Conservation (phyloP, 305 asterid genomes). For the Fraxinus floribunda region DNA sequence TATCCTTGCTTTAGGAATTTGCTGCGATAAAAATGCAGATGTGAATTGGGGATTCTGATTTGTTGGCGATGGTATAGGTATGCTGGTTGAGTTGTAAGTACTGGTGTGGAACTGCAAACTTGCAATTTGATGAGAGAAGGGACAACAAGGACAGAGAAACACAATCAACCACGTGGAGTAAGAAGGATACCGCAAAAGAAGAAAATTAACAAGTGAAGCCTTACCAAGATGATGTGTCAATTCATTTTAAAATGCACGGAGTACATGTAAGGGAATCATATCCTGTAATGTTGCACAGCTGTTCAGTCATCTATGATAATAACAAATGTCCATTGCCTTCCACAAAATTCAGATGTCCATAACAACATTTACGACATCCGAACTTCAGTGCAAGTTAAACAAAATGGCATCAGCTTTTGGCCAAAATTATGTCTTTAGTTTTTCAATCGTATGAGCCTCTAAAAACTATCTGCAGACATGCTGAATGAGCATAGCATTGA, state of each 20-base stretch:
- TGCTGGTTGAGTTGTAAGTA: neutral
- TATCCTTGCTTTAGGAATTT: neutral
- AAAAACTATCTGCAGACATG: neutral
- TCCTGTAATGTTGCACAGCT: neutral
- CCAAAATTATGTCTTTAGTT: neutral
- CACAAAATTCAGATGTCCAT: neutral
- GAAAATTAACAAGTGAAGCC: neutral
- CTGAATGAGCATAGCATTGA: slow-evolving; percentile 2
- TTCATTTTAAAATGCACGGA: neutral
- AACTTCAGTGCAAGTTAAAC: neutral
- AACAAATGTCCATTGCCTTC: neutral
- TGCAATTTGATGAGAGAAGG: neutral
- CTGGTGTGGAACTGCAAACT: neutral
- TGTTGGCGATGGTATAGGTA: neutral
- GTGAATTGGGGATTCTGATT: neutral
- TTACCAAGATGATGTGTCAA: neutral
- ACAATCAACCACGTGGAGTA: neutral
- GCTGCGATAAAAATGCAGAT: neutral
- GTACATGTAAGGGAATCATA: neutral
- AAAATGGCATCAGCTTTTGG: neutral
- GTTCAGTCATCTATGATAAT: neutral
- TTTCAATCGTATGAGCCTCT: neutral
- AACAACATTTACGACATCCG: neutral
- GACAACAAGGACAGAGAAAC: neutral
- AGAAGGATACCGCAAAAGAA: neutral